Percentiles rank a stretch among this genome's conserved stretches.
phyloP scores from a whole-genome alignment of 345 rosid species.

The Hibiscus mutabilis region DNA sequence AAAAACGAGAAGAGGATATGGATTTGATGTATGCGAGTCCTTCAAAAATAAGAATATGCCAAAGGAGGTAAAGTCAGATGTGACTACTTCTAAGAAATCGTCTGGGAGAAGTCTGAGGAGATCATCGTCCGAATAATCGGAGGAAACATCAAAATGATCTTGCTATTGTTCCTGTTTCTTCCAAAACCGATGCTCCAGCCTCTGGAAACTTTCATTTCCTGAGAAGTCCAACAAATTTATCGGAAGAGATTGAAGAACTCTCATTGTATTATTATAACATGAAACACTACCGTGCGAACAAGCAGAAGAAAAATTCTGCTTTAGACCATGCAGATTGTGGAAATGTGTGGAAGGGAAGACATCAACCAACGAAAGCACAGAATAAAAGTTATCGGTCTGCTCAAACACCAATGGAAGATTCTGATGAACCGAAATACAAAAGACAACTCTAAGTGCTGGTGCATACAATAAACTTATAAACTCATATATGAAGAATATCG shows the following conservation, averaged over 20 bases:
- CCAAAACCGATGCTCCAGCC: slow-evolving; percentile 28
- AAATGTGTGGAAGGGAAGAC: slow-evolving; percentile 32
- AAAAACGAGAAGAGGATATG: too few relatives aligned
- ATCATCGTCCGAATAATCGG: slow-evolving; percentile 1
- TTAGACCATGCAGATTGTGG: slow-evolving; percentile 44
- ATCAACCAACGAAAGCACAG: slow-evolving; percentile 22
- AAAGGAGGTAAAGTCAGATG: slow-evolving; percentile 16
- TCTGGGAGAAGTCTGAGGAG: neutral
- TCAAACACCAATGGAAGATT: slow-evolving; percentile 18
- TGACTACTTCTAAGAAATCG: slow-evolving; percentile 12
- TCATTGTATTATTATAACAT: slow-evolving; percentile 23
- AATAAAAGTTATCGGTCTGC: slow-evolving; percentile 15
- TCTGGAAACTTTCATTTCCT: slow-evolving; percentile 30
- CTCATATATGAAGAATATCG: slow-evolving; percentile 71
- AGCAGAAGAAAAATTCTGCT: slow-evolving; percentile 23
- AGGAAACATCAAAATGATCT: slow-evolving; percentile 23
- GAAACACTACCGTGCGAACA: slow-evolving; percentile 7
- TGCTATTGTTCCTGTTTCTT: slow-evolving; percentile 46
- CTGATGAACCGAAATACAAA: slow-evolving; percentile 30
- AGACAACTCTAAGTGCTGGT: slow-evolving; percentile 55
- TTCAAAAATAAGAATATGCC: too few relatives aligned
- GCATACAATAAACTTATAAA: slow-evolving; percentile 65
- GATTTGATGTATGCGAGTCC: too few relatives aligned
- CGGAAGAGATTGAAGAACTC: slow-evolving; percentile 20
- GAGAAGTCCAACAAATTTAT: slow-evolving; percentile 20